phyloP scores from a whole-genome alignment of 2,329 filamentous ascomycete genomes.

The Epichloe coenophiala region DNA sequence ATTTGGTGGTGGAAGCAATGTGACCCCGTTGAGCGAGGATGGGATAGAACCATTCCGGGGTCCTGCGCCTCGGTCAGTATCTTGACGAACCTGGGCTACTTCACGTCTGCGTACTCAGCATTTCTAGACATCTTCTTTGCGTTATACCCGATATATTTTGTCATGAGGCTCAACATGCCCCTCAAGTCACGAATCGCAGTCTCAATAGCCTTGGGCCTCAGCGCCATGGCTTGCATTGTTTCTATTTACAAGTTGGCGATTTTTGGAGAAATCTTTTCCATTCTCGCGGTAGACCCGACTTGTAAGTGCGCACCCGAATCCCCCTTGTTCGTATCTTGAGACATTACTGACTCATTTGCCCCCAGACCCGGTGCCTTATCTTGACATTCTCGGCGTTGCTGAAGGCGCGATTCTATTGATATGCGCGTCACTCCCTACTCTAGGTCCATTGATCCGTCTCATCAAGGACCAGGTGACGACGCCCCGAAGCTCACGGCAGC shows the following conservation, averaged over 20 bases:
- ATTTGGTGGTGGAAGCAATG: conserved; percentile 16
- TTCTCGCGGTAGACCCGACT: conserved; percentile 11
- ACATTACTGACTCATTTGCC: not conserved
- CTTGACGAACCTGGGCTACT: conserved; percentile 13
- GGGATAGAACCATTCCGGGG: conserved; percentile 9
- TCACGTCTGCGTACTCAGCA: conserved; percentile 14
- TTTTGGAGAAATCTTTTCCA: conserved; percentile 11
- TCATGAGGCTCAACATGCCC: conserved; percentile 15
- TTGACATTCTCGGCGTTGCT: conserved; percentile 13
- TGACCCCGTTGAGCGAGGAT: conserved; percentile 11
- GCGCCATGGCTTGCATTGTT: conserved; percentile 10
- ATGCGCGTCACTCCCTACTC: conserved; percentile 12
- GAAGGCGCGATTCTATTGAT: conserved; percentile 14
- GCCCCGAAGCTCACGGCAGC: conserved; percentile 1
- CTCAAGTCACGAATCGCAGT: conserved; percentile 12
- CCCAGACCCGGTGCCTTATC: conserved; percentile 11
- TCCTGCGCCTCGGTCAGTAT: conserved; percentile 10
- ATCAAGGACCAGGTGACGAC: conserved; percentile 8
- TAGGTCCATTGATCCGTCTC: conserved; percentile 12
- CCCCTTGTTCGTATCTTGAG: too few relatives aligned
- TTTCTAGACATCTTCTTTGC: conserved; percentile 16
- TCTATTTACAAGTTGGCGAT: conserved; percentile 15
- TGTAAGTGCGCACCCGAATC: conserved; percentile 8
- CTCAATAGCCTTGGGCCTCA: conserved; percentile 12
- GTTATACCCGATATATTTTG: conserved; percentile 13